A percentile compares a stretch with the other conserved stretches of the same genome.
phyloP scores from a whole-genome alignment of 2,329 filamentous ascomycete species.

The Hypoxylon sp. region DNA sequence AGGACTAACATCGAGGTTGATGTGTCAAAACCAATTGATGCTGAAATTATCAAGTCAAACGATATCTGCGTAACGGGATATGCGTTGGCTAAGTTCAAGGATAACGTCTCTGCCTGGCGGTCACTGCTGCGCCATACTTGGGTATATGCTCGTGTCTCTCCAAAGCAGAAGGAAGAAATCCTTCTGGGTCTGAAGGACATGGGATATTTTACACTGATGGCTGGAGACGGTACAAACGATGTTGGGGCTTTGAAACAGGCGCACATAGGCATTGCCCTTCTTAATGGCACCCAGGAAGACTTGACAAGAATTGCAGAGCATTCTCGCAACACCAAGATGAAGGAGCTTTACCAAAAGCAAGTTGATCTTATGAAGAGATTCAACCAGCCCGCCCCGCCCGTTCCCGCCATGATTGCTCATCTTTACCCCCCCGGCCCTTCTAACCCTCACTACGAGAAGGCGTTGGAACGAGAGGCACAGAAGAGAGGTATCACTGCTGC shows the following conservation, averaged over 20 bases:
- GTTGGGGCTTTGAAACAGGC: slow-evolving; percentile 98
- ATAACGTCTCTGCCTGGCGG: slow-evolving; percentile 77
- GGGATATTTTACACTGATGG: slow-evolving; percentile 99
- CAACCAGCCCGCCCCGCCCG: slow-evolving; percentile 92
- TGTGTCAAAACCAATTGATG: slow-evolving; percentile 83
- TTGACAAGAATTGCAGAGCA: slow-evolving; percentile 93
- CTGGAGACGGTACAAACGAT: slow-evolving; percentile 97
- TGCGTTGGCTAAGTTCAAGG: slow-evolving; percentile 89
- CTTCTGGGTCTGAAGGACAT: slow-evolving; percentile 95
- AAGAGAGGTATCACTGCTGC: slow-evolving; percentile 79
- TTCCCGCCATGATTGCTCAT: slow-evolving; percentile 93
- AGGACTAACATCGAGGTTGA: slow-evolving; percentile 89
- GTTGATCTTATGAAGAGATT: slow-evolving; percentile 91
- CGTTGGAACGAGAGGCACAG: slow-evolving; percentile 86
- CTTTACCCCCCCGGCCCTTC: slow-evolving; percentile 90
- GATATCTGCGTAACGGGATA: slow-evolving; percentile 98
- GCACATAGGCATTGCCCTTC: slow-evolving; percentile 93
- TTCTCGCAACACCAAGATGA: slow-evolving; percentile 95
- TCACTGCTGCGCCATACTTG: slow-evolving; percentile 89
- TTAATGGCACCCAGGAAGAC: slow-evolving; percentile 95
- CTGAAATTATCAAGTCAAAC: slow-evolving; percentile 84
- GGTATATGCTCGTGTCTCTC: slow-evolving; percentile 98
- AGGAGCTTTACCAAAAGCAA: slow-evolving; percentile 98
- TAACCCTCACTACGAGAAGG: slow-evolving; percentile 96
- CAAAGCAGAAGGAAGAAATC: slow-evolving; percentile 99